Evolutionary conservation across 139 green algal species (phyloP).

Genomic region (Choricystis sp.): DNA sequence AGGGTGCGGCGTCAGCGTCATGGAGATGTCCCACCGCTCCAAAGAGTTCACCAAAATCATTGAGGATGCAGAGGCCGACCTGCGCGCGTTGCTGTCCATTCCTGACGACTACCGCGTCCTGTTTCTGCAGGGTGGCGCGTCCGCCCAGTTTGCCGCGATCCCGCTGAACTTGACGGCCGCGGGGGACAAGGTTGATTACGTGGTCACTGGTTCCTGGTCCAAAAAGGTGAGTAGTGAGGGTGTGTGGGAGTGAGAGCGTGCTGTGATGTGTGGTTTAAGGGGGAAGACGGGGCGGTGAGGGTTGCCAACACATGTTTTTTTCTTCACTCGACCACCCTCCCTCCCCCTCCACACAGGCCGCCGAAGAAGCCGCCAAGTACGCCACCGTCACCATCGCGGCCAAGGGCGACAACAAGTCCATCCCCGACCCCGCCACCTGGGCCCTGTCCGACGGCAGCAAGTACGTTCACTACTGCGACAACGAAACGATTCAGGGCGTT

Average conservation of each 20-base stretch:
- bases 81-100: slow-evolving; percentile 79
- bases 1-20: slow-evolving; percentile 74
- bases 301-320: neutral
- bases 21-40: slow-evolving; percentile 97
- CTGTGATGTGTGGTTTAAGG: too few relatives aligned
- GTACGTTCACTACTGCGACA: slow-evolving; percentile 98
- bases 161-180: slow-evolving; percentile 73
- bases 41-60: slow-evolving; percentile 89
- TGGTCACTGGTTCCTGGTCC: slow-evolving; percentile 86
- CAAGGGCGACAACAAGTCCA: slow-evolving; percentile 74
- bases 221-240: slow-evolving; percentile 65
- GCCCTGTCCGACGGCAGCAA: slow-evolving; percentile 58
- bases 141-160: slow-evolving; percentile 83
- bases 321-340: neutral
- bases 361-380: slow-evolving; percentile 71
- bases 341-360: neutral
- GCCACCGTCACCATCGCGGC: slow-evolving; percentile 54
- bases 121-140: slow-evolving; percentile 85
- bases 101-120: slow-evolving; percentile 91
- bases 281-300: neutral
- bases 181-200: slow-evolving; percentile 69
- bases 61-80: slow-evolving; percentile 77
- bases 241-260: neutral
- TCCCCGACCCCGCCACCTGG: slow-evolving; percentile 60
- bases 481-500: slow-evolving; percentile 98